Percentiles rank a stretch among this genome's conserved stretches.
Evolutionary conservation across 768 basidiomycete genomes (phyloP).

Genomic region (Dictyophora rubrovolvata): DNA sequence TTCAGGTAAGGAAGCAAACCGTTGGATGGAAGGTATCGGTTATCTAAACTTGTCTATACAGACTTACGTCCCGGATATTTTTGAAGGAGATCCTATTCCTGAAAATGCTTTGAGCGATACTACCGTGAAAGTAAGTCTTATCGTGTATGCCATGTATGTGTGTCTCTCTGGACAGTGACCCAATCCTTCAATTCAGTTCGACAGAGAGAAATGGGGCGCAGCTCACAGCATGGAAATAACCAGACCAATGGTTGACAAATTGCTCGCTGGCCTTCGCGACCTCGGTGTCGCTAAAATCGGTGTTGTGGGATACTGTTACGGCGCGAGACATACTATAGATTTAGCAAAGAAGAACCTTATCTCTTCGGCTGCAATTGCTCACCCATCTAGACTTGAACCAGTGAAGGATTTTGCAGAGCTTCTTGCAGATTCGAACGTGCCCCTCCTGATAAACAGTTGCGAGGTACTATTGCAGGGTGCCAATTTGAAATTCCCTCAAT

Average conservation of each 20-base stretch:
- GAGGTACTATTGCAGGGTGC: background rate
- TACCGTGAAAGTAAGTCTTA: background rate
- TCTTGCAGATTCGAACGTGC: slow-evolving; percentile 6
- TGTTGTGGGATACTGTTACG: slow-evolving; percentile 20
- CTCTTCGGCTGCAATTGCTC: slow-evolving; percentile 4
- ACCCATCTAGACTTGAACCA: slow-evolving; percentile 8
- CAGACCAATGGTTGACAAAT: slow-evolving; percentile 14
- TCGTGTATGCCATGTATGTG: background rate
- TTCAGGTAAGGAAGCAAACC: slow-evolving; percentile 4
- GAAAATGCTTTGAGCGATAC: slow-evolving; percentile 10
- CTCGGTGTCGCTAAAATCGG: slow-evolving; percentile 18
- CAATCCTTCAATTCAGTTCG: slow-evolving; percentile 7
- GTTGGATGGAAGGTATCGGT: background rate
- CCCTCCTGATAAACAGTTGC: slow-evolving; percentile 12
- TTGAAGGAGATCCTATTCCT: slow-evolving; percentile 14
- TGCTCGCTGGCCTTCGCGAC: slow-evolving; percentile 16
- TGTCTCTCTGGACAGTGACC: background rate
- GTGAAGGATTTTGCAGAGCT: slow-evolving; percentile 4
- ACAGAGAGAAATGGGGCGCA: slow-evolving; percentile 12
- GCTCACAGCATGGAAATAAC: slow-evolving; percentile 12
- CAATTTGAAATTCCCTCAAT: too few relatives aligned
- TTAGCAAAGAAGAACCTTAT: slow-evolving; percentile 12
- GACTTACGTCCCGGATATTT: slow-evolving; percentile 11
- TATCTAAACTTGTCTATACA: background rate
- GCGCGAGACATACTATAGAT: slow-evolving; percentile 15